A percentile compares a stretch with the other conserved stretches of the same genome.
These are phyloP conservation scores for Cyberlindnera amylophila DNA, from an alignment of 805 yeast species.

Conservation along the genomic window DNA sequence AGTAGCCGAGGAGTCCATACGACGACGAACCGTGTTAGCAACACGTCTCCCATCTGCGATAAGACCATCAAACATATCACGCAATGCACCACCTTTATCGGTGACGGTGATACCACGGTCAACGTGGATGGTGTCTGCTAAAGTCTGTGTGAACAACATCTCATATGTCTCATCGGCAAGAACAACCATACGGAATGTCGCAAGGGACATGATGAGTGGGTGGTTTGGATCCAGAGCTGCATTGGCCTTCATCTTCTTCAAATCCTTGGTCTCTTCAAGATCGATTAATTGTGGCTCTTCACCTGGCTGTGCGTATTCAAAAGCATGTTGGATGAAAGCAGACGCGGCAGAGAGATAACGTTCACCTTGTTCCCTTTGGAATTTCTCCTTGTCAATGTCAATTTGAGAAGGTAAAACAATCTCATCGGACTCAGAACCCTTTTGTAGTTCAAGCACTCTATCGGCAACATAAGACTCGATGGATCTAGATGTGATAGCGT, in stretches of 20 bases:
- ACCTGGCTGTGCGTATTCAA: conserved; percentile 81
- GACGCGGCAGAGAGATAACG: conserved; percentile 86
- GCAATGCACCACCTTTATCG: conserved; percentile 52
- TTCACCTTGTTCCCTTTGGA: conserved; percentile 64
- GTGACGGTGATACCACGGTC: conserved; percentile 45
- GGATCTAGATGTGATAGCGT: conserved; percentile 55
- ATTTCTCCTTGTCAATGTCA: conserved; percentile 56
- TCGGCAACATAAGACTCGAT: conserved; percentile 70
- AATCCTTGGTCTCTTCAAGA: conserved; percentile 32
- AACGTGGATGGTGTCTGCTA: conserved; percentile 65
- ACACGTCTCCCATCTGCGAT: conserved; percentile 91
- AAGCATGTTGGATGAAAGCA: conserved; percentile 78
- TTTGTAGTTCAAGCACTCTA: conserved; percentile 39
- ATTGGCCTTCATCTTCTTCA: conserved; percentile 47
- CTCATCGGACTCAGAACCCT: conserved; percentile 33
- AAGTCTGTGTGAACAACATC: conserved; percentile 66
- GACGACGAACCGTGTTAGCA: conserved; percentile 81
- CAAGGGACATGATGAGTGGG: conserved; percentile 70
- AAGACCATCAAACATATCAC: conserved; percentile 88
- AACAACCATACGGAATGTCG: conserved; percentile 92
- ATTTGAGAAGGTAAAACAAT: conserved; percentile 55
- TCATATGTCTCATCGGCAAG: conserved; percentile 94
- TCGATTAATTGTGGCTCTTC: conserved; percentile 45
- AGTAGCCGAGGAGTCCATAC: conserved; percentile 72
- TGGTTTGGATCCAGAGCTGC: conserved; percentile 79